phyloP scores from a whole-genome alignment of 2,329 filamentous ascomycete species.

The Epicoccum sorghinum region DNA sequence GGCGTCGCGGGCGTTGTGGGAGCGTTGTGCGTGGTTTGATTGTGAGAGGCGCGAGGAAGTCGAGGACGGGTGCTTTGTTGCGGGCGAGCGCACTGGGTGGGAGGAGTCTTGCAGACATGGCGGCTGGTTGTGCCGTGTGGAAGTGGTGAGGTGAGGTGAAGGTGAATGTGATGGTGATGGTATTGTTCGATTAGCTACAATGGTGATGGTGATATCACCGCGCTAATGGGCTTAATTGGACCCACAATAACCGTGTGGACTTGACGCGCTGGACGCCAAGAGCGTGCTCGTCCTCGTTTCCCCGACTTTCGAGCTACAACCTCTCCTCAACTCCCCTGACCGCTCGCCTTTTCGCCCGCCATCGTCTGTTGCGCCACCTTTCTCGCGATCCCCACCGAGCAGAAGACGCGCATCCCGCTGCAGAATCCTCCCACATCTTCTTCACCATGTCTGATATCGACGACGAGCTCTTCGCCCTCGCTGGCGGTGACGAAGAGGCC shows the following conservation, averaged over 20 bases:
- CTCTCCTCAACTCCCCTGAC: constrained; percentile 26
- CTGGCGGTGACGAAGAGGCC: constrained; percentile 71
- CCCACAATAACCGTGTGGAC: constrained; percentile 17
- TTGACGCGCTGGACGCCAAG: constrained; percentile 30
- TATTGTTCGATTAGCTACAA: neutral
- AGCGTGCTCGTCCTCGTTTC: constrained; percentile 22
- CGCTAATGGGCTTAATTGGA: constrained; percentile 10
- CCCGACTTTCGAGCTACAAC: constrained; percentile 27
- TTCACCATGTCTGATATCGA: constrained; percentile 76
- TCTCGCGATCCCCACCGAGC: neutral
- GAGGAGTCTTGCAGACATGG: constrained; percentile 27
- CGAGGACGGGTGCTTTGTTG: constrained; percentile 22
- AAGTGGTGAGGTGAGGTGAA: neutral
- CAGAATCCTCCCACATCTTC: constrained; percentile 6
- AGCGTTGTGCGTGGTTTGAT: constrained; percentile 9
- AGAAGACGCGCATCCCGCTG: constrained; percentile 8
- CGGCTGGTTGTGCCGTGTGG: neutral
- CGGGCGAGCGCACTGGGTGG: constrained; percentile 26
- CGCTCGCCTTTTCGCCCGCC: constrained; percentile 17
- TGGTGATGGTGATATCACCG: constrained; percentile 25
- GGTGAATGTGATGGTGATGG: neutral
- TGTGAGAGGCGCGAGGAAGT: constrained; percentile 38
- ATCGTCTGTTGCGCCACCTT: constrained; percentile 1
- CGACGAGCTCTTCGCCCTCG: constrained; percentile 90
- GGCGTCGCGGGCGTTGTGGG: constrained; percentile 1